Conservation (phyloP, 2,329 filamentous ascomycete genomes). For the Hymenoscyphus occultus region DNA sequence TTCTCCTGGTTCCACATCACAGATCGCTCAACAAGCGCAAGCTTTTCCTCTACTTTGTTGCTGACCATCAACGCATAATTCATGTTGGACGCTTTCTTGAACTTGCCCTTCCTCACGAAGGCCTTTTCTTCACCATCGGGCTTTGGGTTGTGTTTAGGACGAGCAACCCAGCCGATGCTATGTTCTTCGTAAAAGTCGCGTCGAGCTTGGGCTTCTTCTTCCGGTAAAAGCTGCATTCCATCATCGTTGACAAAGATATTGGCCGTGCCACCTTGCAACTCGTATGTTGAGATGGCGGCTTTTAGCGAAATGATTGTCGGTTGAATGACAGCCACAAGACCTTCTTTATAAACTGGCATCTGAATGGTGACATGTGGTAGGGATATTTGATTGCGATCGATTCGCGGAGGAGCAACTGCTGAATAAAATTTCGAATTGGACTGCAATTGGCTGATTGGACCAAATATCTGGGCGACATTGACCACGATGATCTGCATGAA, state of each 20-base stretch:
- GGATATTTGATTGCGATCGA: constrained; percentile 39
- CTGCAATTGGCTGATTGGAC: constrained; percentile 46
- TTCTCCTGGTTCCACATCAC: constrained; percentile 32
- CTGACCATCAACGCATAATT: constrained; percentile 52
- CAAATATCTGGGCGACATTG: constrained; percentile 49
- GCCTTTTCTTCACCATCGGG: constrained; percentile 46
- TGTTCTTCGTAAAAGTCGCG: constrained; percentile 56
- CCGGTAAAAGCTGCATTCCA: constrained; percentile 59
- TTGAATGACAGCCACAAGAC: constrained; percentile 48
- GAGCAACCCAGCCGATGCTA: constrained; percentile 55
- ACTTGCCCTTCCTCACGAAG: constrained; percentile 59
- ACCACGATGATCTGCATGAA: constrained; percentile 51
- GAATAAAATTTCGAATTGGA: constrained; percentile 44
- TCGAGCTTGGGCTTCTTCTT: constrained; percentile 46
- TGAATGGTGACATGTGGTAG: constrained; percentile 49
- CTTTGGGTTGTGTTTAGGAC: constrained; percentile 51
- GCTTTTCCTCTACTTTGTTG: constrained; percentile 41
- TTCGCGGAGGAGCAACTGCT: constrained; percentile 37
- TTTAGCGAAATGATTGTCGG: constrained; percentile 56
- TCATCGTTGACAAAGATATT: constrained; percentile 69
- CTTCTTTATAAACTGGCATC: constrained; percentile 52
- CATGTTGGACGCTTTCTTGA: constrained; percentile 63
- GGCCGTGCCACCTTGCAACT: constrained; percentile 61
- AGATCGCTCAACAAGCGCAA: constrained; percentile 34
- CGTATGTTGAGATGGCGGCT: constrained; percentile 57